phyloP scores from a whole-genome alignment of 345 rosid species.

The Bruguiera sexangula region DNA sequence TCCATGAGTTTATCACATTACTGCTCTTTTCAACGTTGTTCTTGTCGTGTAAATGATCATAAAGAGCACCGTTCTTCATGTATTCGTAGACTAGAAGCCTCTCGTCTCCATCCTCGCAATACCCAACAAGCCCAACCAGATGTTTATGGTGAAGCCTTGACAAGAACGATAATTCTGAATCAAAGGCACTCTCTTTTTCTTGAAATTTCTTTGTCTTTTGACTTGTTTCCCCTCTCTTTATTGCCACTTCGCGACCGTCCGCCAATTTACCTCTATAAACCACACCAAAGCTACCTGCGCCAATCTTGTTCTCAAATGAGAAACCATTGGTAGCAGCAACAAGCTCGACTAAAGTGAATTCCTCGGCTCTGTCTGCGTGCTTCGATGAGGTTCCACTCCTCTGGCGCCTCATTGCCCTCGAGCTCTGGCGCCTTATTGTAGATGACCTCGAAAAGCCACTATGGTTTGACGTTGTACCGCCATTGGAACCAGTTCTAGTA shows the following conservation, averaged over 20 bases:
- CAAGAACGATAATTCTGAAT: constrained; percentile 74
- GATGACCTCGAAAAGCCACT: constrained; percentile 60
- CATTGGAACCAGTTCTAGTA: constrained; percentile 58
- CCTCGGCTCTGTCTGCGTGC: constrained; percentile 76
- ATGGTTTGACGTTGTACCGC: constrained; percentile 42
- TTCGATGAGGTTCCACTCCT: constrained; percentile 94
- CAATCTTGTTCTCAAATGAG: constrained; percentile 73
- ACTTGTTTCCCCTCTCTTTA: constrained; percentile 77
- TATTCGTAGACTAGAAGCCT: constrained; percentile 78
- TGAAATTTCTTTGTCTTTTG: constrained; percentile 65
- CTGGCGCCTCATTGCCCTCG: constrained; percentile 75
- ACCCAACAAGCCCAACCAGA: constrained; percentile 81
- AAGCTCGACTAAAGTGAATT: constrained; percentile 61
- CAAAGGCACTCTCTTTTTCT: constrained; percentile 90
- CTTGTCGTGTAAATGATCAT: constrained; percentile 68
- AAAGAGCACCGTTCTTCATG: constrained; percentile 86
- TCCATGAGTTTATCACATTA: constrained; percentile 78
- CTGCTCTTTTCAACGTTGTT: constrained; percentile 57
- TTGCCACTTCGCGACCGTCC: constrained; percentile 83
- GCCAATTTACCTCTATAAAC: constrained; percentile 70
- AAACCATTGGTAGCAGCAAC: constrained; percentile 72
- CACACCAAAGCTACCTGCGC: constrained; percentile 84
- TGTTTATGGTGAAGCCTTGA: constrained; percentile 92
- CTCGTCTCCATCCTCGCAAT: constrained; percentile 79
- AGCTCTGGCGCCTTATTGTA: constrained; percentile 71